Percentiles rank a stretch among this genome's conserved stretches.
Conservation (phyloP, 768 basidiomycete genomes). For the Candolleomyces efflorescens region DNA sequence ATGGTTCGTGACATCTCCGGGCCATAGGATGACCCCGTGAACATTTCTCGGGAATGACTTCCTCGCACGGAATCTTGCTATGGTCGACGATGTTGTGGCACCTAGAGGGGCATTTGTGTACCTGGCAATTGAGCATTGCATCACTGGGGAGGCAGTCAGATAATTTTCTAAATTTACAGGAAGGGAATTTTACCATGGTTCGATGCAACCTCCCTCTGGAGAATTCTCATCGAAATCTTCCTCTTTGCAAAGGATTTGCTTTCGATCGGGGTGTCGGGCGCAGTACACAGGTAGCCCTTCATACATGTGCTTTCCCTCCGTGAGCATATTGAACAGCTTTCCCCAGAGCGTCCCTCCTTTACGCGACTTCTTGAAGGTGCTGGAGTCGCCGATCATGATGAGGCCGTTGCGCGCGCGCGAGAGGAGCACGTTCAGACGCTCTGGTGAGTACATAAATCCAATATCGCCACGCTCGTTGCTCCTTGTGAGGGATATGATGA, state of each 20-base stretch:
- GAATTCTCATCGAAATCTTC: conserved; percentile 46
- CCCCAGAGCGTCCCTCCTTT: conserved; percentile 52
- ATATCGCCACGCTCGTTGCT: conserved; percentile 55
- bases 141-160: conserved; percentile 32
- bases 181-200: conserved; percentile 46
- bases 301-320: conserved; percentile 41
- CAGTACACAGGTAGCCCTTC: conserved; percentile 59
- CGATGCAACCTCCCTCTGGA: conserved; percentile 61
- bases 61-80: conserved; percentile 47
- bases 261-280: conserved; percentile 46
- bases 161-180: neutral
- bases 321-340: conserved; percentile 42
- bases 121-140: conserved; percentile 40
- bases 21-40: conserved; percentile 35
- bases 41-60: conserved; percentile 35
- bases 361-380: conserved; percentile 51
- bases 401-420: conserved; percentile 63
- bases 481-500: conserved; percentile 56
- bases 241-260: conserved; percentile 32
- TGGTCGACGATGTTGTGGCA: conserved; percentile 57
- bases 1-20: conserved; percentile 40
- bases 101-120: conserved; percentile 54
- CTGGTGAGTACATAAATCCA: conserved; percentile 67
- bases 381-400: conserved; percentile 60
- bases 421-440: conserved; percentile 65